These are phyloP conservation scores for Leccinum imitatum DNA, from an alignment of 768 basidiomycete genomes.

Conservation along the genomic window DNA sequence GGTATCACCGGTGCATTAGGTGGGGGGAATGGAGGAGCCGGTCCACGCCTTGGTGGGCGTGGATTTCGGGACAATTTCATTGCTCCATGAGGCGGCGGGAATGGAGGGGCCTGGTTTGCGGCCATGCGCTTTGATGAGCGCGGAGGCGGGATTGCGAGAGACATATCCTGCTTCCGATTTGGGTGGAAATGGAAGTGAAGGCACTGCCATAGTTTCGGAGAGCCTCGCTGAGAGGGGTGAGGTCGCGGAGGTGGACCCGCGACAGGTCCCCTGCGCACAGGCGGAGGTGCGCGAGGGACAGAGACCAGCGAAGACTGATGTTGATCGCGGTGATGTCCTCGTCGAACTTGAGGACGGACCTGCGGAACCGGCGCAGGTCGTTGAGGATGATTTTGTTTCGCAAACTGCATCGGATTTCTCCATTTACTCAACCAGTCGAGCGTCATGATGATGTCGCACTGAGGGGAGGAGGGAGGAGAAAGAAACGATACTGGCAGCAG, in stretches of 20 bases:
- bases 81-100: constrained; percentile 23
- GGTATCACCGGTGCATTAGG: constrained; percentile 17
- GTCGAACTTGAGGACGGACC: constrained; percentile 18
- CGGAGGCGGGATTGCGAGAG: constrained; percentile 3
- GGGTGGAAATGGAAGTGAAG: constrained; percentile 30
- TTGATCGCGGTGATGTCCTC: constrained; percentile 19
- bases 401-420: constrained; percentile 18
- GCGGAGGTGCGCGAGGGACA: constrained; percentile 12
- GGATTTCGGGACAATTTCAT: constrained; percentile 10
- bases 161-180: constrained; percentile 20
- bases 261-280: constrained; percentile 19
- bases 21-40: constrained; percentile 19
- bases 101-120: constrained; percentile 14
- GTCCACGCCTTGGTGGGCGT: constrained; percentile 7
- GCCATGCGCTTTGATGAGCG: constrained; percentile 8
- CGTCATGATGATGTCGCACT: constrained; percentile 20
- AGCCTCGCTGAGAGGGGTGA: constrained; percentile 12
- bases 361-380: constrained; percentile 19
- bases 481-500: constrained; percentile 8
- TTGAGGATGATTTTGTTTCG: constrained; percentile 15
- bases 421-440: constrained; percentile 30
- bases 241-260: constrained; percentile 11
- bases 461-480: constrained; percentile 15
- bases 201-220: constrained; percentile 20
- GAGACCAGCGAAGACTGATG: constrained; percentile 7